Evolutionary conservation across 1,284 basidiomycete species (phyloP).

Genomic region (Rhodotorula sp.): DNA sequence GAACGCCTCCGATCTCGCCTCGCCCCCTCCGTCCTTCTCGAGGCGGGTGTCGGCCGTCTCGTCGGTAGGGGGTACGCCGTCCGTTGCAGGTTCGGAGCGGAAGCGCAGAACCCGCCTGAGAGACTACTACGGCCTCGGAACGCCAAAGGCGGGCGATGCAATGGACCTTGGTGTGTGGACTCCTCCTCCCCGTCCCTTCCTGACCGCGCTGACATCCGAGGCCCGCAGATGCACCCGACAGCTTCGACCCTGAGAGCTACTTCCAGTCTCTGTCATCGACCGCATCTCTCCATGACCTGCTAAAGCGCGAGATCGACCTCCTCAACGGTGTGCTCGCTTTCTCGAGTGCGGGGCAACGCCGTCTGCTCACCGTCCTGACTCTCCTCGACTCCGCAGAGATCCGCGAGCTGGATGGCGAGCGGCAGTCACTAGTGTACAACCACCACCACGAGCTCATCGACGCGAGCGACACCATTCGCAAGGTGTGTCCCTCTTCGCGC

Average conservation of each 20-base stretch:
- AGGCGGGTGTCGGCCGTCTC: constrained; percentile 20
- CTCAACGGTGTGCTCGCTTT: constrained; percentile 59
- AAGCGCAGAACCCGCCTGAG: constrained; percentile 61
- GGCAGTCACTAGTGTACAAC: constrained; percentile 88
- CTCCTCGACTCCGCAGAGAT: constrained; percentile 63
- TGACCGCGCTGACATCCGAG: not conserved
- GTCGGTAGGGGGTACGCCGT: not conserved
- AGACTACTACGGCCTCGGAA: constrained; percentile 76
- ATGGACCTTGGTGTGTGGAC: constrained; percentile 68
- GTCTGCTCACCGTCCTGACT: constrained; percentile 19
- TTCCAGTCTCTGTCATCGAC: constrained; percentile 48
- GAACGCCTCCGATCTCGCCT: not conserved
- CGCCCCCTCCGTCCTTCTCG: constrained; percentile 17
- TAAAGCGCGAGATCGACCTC: constrained; percentile 76
- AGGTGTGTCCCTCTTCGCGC: constrained; percentile 57
- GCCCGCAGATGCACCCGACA: constrained; percentile 62
- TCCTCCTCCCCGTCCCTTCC: not conserved
- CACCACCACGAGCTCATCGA: constrained; percentile 87
- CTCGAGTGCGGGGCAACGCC: not conserved
- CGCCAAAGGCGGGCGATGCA: constrained; percentile 62
- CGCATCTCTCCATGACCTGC: constrained; percentile 65
- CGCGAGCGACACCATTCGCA: constrained; percentile 84
- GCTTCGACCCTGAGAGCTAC: constrained; percentile 75
- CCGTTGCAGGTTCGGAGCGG: not conserved
- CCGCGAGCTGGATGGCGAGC: constrained; percentile 78